A percentile compares a stretch with the other conserved stretches of the same genome.
Conservation (phyloP, 306 rosid genomes). For the Vigna reflexopilosa region DNA sequence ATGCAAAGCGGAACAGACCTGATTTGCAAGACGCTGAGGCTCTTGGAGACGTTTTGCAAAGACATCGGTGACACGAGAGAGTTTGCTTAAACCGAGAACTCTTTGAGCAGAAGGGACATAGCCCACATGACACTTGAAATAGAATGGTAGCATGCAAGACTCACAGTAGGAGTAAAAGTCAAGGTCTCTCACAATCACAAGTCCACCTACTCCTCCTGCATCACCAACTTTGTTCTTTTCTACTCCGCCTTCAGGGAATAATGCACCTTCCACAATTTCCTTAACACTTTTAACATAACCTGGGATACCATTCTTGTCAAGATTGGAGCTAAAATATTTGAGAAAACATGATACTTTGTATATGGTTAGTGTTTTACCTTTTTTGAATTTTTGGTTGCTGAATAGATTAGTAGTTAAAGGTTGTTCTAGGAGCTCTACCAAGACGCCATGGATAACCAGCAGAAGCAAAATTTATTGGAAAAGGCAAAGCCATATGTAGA, state of each 20-base stretch:
- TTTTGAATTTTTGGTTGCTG: too few relatives aligned
- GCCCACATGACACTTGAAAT: conserved; percentile 12
- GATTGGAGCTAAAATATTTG: too few relatives aligned
- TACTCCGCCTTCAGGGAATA: conserved; percentile 9
- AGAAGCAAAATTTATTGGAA: too few relatives aligned
- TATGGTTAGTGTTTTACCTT: too few relatives aligned
- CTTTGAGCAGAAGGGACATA: neutral
- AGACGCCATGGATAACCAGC: too few relatives aligned
- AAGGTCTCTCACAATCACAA: conserved; percentile 15
- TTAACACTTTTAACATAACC: neutral
- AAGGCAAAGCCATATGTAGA: too few relatives aligned
- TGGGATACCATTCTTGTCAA: neutral
- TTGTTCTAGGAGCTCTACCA: too few relatives aligned
- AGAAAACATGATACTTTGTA: too few relatives aligned
- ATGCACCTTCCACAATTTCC: conserved; percentile 7
- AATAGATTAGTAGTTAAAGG: too few relatives aligned
- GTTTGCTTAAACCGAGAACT: conserved; percentile 16
- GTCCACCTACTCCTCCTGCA: conserved; percentile 28
- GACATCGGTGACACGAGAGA: conserved; percentile 16
- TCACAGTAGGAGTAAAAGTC: conserved; percentile 15
- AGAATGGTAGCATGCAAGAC: conserved; percentile 17
- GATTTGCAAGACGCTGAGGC: conserved; percentile 11
- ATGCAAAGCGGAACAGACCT: conserved; percentile 20
- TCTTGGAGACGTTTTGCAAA: conserved; percentile 16
- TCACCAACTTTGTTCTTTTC: neutral